Base-by-base conservation (phyloP, 306 rosid genomes). In the Sechiopsis laciniata region DNA sequence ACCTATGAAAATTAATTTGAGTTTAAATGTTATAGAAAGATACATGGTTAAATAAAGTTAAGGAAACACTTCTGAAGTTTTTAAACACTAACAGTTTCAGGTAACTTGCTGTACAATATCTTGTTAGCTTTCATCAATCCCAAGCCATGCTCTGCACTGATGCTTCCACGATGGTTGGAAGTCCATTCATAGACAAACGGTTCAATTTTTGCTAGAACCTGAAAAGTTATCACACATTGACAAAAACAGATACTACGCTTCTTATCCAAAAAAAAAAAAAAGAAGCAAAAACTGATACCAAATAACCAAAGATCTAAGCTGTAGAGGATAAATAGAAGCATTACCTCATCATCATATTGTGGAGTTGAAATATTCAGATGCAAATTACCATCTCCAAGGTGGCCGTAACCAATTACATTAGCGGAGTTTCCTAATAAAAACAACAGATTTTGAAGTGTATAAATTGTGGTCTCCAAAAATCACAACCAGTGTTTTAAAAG, bases 121-220 rank as follows among this genome's bases (percentile, higher is more conserved):
- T 88, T 46, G 46, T 86, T 86, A 54, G 98, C 97, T 86, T 93
- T 93, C 97, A 93, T 90, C 77, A 90, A 77, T 81, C 98, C 98
- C 46, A 93, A 67, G 59, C 98, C 98, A 70, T 93, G 98, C 76
- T 90, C 98, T 4, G 98, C 97, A 20, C 98, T 90, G 61, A 93
- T 88, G 79, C 98, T 93, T 40, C 98, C 98, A 10, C 70, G 80
- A 68, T 87, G 94, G 73, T 82, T 85, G 37, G 97, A 88, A 42
- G 97, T 93, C 98, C 98, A 93, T 80, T 90, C 97, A 52, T 93
- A 93, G 72, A 93, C 97, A 79, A 84, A 93, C 22, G 98, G 98
- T 82, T 93, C 97, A 50, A 93, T 90, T 85, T 84, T 85, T 3
- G 87, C 84, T 63, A 93, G 76, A 80, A 86, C 84, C 97, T 90